These are phyloP conservation scores for Lachnellula subtilissima DNA, from an alignment of 2,329 filamentous ascomycete species.

Conservation along the genomic window DNA sequence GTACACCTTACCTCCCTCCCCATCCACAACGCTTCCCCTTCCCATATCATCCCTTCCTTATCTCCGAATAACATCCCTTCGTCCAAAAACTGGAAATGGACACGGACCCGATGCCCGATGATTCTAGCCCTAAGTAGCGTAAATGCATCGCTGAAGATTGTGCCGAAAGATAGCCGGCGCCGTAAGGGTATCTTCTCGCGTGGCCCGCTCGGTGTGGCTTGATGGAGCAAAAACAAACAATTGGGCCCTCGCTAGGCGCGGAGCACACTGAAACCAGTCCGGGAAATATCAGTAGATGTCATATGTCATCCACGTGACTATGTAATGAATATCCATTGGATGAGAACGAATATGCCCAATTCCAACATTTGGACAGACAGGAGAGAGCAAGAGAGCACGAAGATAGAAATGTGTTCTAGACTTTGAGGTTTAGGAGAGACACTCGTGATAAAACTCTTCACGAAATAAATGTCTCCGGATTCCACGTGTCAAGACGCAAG, in stretches of 20 bases:
- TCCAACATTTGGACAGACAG: too few species aligned
- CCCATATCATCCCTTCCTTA: background rate
- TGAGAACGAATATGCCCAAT: too few species aligned
- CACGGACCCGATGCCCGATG: background rate
- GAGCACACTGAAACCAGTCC: background rate
- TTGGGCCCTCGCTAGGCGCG: background rate
- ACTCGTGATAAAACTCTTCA: background rate
- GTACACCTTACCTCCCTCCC: background rate
- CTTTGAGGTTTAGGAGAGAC: background rate
- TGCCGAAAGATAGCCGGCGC: background rate
- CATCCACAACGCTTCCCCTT: background rate
- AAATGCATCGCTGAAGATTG: background rate
- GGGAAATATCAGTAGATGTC: background rate
- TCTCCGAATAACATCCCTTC: background rate
- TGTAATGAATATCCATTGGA: background rate
- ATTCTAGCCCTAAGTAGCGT: background rate
- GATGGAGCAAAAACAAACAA: background rate
- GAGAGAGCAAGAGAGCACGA: background rate
- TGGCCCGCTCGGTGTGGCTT: background rate
- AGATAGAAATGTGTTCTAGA: too few species aligned
- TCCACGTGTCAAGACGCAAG: background rate
- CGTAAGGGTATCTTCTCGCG: background rate
- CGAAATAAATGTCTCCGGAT: background rate
- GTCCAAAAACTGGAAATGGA: background rate
- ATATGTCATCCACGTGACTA: background rate